phyloP scores from a whole-genome alignment of 2,329 filamentous ascomycete genomes.

The Aspergillus fructus region DNA sequence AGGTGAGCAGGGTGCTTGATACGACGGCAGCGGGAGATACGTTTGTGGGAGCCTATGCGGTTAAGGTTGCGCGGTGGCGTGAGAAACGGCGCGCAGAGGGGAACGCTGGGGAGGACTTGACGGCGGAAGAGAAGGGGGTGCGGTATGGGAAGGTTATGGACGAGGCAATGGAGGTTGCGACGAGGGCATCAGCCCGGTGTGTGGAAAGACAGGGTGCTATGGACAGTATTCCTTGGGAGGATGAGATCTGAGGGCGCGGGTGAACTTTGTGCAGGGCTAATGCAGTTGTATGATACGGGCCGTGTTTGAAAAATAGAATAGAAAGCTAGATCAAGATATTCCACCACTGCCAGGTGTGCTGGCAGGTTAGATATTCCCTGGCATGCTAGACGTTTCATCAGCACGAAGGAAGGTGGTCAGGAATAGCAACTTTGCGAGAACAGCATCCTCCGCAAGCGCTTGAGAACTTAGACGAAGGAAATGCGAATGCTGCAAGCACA shows the following conservation, averaged over 20 bases:
- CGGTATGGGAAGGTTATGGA: conserved; percentile 47
- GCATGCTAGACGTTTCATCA: background rate
- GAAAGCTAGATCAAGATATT: background rate
- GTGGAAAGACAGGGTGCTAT: conserved; percentile 48
- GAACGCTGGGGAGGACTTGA: conserved; percentile 52
- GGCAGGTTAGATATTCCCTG: background rate
- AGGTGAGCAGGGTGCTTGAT: conserved; percentile 74
- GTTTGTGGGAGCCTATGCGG: conserved; percentile 84
- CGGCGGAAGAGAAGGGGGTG: conserved; percentile 32
- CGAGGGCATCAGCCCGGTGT: conserved; percentile 44
- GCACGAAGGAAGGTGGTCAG: background rate
- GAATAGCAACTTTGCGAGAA: background rate
- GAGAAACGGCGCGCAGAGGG: conserved; percentile 44
- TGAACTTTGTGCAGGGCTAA: background rate
- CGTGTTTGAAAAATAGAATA: background rate
- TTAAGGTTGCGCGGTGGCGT: conserved; percentile 62
- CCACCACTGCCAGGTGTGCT: background rate
- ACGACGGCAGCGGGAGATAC: conserved; percentile 95
- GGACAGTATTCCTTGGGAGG: conserved; percentile 49
- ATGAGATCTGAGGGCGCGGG: conserved; percentile 37
- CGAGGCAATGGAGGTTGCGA: conserved; percentile 44
- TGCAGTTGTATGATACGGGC: background rate
- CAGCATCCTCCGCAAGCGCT: background rate
- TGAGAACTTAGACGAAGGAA: background rate
- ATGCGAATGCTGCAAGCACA: background rate